Conservation (phyloP, 73 alveolate species). For the Paramecium sonneborni region DNA sequence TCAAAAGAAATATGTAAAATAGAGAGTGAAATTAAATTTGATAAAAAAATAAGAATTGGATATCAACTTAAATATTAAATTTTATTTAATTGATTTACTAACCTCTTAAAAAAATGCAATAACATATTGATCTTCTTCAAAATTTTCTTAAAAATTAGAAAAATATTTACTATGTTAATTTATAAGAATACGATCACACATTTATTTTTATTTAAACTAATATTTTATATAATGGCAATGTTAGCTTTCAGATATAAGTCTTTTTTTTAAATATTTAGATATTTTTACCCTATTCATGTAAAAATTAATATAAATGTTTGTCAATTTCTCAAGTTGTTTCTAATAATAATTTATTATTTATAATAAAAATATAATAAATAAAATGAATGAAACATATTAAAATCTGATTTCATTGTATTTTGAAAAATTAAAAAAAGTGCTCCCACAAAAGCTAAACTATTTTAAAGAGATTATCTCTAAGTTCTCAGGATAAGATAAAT, state of each 20-base stretch:
- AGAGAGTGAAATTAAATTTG: neutral
- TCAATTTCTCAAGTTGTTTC: too few relatives aligned
- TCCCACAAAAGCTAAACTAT: neutral
- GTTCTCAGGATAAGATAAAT: neutral
- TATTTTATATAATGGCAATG: too few relatives aligned
- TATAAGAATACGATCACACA: neutral
- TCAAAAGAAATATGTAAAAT: neutral
- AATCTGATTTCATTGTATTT: neutral
- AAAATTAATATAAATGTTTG: too few relatives aligned
- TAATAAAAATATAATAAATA: neutral
- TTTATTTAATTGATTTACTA: neutral
- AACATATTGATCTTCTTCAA: neutral
- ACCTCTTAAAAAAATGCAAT: neutral
- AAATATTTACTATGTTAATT: neutral
- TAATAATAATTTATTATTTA: too few relatives aligned
- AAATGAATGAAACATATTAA: constrained; percentile 6
- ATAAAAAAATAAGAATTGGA: neutral
- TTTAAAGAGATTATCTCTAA: neutral
- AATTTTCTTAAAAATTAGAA: neutral
- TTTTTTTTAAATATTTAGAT: too few relatives aligned
- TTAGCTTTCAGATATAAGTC: too few relatives aligned
- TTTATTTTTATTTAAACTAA: too few relatives aligned
- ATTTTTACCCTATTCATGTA: too few relatives aligned
- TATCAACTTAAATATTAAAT: neutral
- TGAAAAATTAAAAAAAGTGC: neutral